Percentiles rank a stretch among this genome's conserved stretches.
phyloP scores from a whole-genome alignment of 768 basidiomycete genomes.

The Tylopilus balloui region DNA sequence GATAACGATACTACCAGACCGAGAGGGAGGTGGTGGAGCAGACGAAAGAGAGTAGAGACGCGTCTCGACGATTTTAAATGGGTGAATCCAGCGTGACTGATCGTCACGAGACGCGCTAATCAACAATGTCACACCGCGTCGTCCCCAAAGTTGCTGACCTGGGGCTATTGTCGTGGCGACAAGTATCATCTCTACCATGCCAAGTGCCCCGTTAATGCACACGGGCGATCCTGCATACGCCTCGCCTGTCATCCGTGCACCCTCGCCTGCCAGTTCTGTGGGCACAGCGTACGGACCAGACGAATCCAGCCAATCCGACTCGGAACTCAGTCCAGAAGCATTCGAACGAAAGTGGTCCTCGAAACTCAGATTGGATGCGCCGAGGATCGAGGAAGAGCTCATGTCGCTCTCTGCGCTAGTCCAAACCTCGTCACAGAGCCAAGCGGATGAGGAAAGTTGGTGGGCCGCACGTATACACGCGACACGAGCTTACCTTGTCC shows the following conservation, averaged over 20 bases:
- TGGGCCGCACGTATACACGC: conserved; percentile 1
- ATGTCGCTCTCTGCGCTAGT: conserved; percentile 33
- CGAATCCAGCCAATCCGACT: conserved; percentile 41
- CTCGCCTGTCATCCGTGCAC: conserved; percentile 42
- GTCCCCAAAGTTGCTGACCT: too few relatives aligned
- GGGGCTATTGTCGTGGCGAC: too few relatives aligned
- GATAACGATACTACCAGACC: background rate
- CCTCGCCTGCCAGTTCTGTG: conserved; percentile 45
- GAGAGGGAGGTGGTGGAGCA: conserved; percentile 22
- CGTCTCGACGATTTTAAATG: conserved; percentile 30
- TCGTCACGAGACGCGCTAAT: conserved; percentile 29
- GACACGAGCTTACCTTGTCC: conserved; percentile 4
- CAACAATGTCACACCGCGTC: conserved; percentile 34
- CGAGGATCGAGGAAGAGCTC: conserved; percentile 35
- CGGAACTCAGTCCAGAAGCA: conserved; percentile 34
- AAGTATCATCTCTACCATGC: conserved; percentile 14
- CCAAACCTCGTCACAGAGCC: conserved; percentile 29
- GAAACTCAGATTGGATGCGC: conserved; percentile 32
- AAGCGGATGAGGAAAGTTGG: conserved; percentile 40
- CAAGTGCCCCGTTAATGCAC: conserved; percentile 29
- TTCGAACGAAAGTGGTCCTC: conserved; percentile 36
- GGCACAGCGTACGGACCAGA: conserved; percentile 45
- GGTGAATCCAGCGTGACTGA: conserved; percentile 22
- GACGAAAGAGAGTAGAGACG: conserved; percentile 21
- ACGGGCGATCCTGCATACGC: conserved; percentile 38